These are phyloP conservation scores for Boletus rufocinnamomeus DNA, from an alignment of 768 basidiomycete species.

Conservation along the genomic window DNA sequence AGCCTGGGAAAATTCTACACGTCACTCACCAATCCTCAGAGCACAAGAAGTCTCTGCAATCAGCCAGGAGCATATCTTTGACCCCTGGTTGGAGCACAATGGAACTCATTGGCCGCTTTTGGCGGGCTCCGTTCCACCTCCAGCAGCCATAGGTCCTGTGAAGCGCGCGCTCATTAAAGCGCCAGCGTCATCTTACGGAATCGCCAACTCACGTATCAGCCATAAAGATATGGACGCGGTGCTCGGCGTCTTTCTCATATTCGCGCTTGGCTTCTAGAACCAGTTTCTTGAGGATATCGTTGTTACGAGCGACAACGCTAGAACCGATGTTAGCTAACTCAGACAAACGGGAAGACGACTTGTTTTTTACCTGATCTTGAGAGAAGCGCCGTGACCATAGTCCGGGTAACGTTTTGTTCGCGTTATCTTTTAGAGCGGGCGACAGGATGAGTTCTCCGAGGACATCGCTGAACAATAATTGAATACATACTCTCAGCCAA, in stretches of 20 bases:
- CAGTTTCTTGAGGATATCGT: constrained; percentile 83
- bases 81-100: constrained; percentile 88
- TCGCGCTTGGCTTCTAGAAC: constrained; percentile 86
- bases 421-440: constrained; percentile 57
- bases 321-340: constrained; percentile 13
- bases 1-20: constrained; percentile 19
- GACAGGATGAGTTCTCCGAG: constrained; percentile 25
- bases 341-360: constrained; percentile 18
- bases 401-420: constrained; percentile 76
- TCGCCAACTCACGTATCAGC: constrained; percentile 73
- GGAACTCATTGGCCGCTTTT: constrained; percentile 91
- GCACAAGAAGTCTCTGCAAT: constrained; percentile 81
- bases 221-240: constrained; percentile 87
- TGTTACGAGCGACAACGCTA: constrained; percentile 86
- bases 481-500: constrained; percentile 70
- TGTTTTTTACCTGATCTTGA: constrained; percentile 71
- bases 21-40: constrained; percentile 80
- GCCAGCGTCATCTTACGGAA: constrained; percentile 8
- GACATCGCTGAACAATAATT: constrained; percentile 11
- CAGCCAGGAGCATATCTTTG: constrained; percentile 86
- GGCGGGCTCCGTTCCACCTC: constrained; percentile 87
- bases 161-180: constrained; percentile 5
- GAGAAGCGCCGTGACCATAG: constrained; percentile 68
- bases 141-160: constrained; percentile 70
- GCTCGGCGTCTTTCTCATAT: constrained; percentile 89